Evolutionary conservation across 768 basidiomycete genomes (phyloP).

Genomic region (Kondoa subrosea): DNA sequence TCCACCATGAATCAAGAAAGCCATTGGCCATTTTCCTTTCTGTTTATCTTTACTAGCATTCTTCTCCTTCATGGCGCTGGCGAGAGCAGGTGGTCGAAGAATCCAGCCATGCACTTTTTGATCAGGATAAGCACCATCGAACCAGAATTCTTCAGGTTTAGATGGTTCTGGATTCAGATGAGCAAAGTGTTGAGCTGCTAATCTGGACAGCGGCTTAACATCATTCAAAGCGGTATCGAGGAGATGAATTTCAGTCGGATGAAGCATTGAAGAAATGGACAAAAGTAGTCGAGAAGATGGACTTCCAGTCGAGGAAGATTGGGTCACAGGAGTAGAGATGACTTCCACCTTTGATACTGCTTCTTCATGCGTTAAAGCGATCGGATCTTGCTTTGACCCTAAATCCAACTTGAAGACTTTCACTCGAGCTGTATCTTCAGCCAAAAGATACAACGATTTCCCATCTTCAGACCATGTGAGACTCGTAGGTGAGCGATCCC

Average conservation of each 20-base stretch:
- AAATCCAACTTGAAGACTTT: constrained; percentile 59
- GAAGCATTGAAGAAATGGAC: constrained; percentile 39
- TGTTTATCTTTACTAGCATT: constrained; percentile 39
- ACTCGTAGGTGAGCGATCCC: constrained; percentile 53
- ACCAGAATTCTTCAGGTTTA: constrained; percentile 68
- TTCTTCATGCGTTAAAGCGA: too few relatives aligned
- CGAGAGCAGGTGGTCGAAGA: constrained; percentile 62
- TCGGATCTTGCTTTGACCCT: too few relatives aligned
- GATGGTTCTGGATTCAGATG: constrained; percentile 34
- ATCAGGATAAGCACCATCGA: constrained; percentile 55
- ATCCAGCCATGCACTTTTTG: constrained; percentile 69
- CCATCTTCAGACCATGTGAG: constrained; percentile 22
- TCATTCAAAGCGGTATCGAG: constrained; percentile 33
- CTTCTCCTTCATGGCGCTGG: constrained; percentile 40
- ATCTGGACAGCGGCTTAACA: constrained; percentile 34
- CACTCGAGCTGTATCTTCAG: constrained; percentile 57
- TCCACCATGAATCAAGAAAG: constrained; percentile 42
- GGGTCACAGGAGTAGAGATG: constrained; percentile 36
- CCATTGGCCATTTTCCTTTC: constrained; percentile 51
- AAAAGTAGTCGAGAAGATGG: background rate
- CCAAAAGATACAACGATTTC: constrained; percentile 42
- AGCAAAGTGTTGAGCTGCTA: constrained; percentile 7
- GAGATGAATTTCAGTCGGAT: constrained; percentile 56
- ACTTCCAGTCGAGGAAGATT: background rate
- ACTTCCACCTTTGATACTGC: constrained; percentile 31